Percentiles rank a stretch among this genome's conserved stretches.
These are phyloP conservation scores for Monosporascus cannonballus DNA, from an alignment of 2,329 filamentous ascomycete species.

Conservation along the genomic window DNA sequence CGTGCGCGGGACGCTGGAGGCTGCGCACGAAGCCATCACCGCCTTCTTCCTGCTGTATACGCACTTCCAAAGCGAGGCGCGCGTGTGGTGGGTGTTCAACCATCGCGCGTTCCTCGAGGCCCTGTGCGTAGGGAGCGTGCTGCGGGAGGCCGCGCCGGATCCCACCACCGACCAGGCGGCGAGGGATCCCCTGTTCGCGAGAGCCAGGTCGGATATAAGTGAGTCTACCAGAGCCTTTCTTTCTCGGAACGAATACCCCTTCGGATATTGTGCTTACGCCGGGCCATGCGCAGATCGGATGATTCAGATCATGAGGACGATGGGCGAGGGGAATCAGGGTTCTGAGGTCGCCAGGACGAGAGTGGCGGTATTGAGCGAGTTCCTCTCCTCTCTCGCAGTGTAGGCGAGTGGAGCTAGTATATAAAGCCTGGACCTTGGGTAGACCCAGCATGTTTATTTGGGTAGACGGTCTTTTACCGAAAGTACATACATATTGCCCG, in stretches of 20 bases:
- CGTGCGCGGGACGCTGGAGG: constrained; percentile 63
- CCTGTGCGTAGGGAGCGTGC: constrained; percentile 57
- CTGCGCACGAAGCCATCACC: constrained; percentile 67
- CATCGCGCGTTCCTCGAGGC: constrained; percentile 75
- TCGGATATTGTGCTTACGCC: constrained; percentile 4
- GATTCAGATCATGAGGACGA: constrained; percentile 57
- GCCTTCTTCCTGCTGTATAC: constrained; percentile 69
- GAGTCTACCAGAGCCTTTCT: constrained; percentile 24
- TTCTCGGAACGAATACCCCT: background rate
- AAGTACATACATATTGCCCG: too few relatives aligned
- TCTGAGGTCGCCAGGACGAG: constrained; percentile 55
- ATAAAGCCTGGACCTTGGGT: too few relatives aligned
- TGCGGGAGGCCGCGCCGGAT: constrained; percentile 45
- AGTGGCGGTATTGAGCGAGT: constrained; percentile 52
- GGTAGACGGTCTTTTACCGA: too few relatives aligned
- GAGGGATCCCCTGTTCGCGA: constrained; percentile 53
- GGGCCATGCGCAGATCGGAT: constrained; percentile 42
- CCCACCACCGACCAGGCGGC: constrained; percentile 38
- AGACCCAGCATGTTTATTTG: too few relatives aligned
- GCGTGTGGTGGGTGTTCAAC: constrained; percentile 82
- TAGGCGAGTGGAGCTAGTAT: background rate
- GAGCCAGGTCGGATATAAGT: constrained; percentile 57
- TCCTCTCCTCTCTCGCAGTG: constrained; percentile 26
- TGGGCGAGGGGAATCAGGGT: constrained; percentile 49
- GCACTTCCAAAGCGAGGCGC: constrained; percentile 63